Percentiles rank a stretch among this genome's conserved stretches.
Conservation (phyloP, 1,284 basidiomycete species). For the Cerioporus squamosus region DNA sequence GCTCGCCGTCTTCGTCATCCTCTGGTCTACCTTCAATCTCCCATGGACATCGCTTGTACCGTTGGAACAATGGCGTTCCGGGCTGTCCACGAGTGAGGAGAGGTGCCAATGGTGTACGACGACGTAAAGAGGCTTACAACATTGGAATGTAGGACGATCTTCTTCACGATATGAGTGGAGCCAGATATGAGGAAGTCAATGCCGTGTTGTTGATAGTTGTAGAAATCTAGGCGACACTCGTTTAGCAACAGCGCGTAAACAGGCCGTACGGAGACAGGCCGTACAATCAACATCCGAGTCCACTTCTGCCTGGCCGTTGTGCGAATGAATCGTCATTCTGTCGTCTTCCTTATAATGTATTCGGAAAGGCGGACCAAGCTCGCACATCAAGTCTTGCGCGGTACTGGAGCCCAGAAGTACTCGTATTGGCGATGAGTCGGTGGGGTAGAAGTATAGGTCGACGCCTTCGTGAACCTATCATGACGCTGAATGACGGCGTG, state of each 20-base stretch:
- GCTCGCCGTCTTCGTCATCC: constrained; percentile 75
- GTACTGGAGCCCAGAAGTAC: constrained; percentile 81
- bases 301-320: constrained; percentile 42
- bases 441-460: constrained; percentile 66
- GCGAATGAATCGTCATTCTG: constrained; percentile 80
- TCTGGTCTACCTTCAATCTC: constrained; percentile 74
- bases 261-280: neutral
- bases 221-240: constrained; percentile 68
- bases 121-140: constrained; percentile 51
- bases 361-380: constrained; percentile 79
- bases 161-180: constrained; percentile 72
- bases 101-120: too few relatives aligned
- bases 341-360: constrained; percentile 88
- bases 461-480: constrained; percentile 72
- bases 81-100: constrained; percentile 51
- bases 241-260: neutral
- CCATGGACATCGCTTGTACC: constrained; percentile 90
- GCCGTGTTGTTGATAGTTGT: constrained; percentile 91
- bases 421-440: constrained; percentile 53
- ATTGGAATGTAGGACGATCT: constrained; percentile 86
- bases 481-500: constrained; percentile 1
- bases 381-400: constrained; percentile 78
- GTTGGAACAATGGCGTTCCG: constrained; percentile 85
- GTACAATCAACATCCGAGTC: constrained; percentile 42
- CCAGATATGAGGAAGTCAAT: constrained; percentile 84